Conservation (phyloP, 768 basidiomycete species). For the Tremella fuciformis region DNA sequence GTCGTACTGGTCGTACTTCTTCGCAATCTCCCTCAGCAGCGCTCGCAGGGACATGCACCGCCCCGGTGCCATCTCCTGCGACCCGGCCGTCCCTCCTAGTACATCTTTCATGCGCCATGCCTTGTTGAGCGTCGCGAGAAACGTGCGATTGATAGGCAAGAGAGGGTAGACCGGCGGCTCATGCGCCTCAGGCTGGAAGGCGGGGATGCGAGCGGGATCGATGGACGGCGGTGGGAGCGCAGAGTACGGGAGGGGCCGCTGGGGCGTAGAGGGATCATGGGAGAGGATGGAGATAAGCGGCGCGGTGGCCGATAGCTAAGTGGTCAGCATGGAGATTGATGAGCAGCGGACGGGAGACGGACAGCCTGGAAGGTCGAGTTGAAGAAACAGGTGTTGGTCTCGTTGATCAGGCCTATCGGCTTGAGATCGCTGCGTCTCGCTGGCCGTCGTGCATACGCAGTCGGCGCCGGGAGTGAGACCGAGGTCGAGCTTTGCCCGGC, state of each 20-base stretch:
- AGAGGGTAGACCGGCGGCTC: slow-evolving; percentile 46
- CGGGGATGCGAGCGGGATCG: slow-evolving; percentile 35
- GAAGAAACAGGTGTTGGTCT: slow-evolving; percentile 79
- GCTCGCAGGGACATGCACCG: slow-evolving; percentile 40
- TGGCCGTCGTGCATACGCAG: too few species aligned
- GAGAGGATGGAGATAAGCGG: slow-evolving; percentile 37
- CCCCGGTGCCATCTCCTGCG: slow-evolving; percentile 26
- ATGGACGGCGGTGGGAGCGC: slow-evolving; percentile 31
- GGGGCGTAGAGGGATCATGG: slow-evolving; percentile 51
- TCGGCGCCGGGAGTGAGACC: too few species aligned
- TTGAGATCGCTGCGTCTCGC: slow-evolving; percentile 26
- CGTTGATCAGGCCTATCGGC: slow-evolving; percentile 50
- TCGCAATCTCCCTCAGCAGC: slow-evolving; percentile 66
- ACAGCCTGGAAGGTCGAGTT: slow-evolving; percentile 87
- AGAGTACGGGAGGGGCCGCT: slow-evolving; percentile 53
- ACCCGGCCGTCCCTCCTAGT: slow-evolving; percentile 36
- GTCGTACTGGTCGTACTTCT: slow-evolving; percentile 89
- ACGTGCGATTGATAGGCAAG: slow-evolving; percentile 47
- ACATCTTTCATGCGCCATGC: slow-evolving; percentile 51
- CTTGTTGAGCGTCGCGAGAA: slow-evolving; percentile 38
- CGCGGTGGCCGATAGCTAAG: slow-evolving; percentile 53
- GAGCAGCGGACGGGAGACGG: slow-evolving; percentile 7
- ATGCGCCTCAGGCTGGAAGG: slow-evolving; percentile 38
- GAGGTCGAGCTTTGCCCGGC: too few species aligned
- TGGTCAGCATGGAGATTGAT: neutral